Base-by-base conservation (phyloP, 2,329 filamentous ascomycete species). In the Hymenoscyphus occultus region DNA sequence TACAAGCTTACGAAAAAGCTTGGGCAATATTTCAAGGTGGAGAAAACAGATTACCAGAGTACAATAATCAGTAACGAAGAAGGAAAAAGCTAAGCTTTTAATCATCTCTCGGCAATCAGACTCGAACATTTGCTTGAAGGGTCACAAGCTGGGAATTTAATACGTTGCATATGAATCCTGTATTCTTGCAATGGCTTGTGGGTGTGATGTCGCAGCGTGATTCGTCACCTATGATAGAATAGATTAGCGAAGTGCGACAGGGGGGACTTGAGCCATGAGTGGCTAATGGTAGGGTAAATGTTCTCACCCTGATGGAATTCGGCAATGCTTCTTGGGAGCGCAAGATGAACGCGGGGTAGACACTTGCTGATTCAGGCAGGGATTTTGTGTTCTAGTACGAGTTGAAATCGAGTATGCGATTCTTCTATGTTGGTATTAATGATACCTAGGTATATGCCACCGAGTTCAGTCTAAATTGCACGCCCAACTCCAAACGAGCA, bases 181-280 rank as follows among this genome's bases (percentile, higher is more conserved):
- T 54, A 28, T 54, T 54, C 48, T 22, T 54, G 48, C 31, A n/a
- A 32, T 54, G 28, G 13, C 35, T 59, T 32, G 42, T 60, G 22
- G 42, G 60, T 56, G 28, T 54, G 7, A 39, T 39, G 13, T 54
- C 13, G 5, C 16, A 42, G 10, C 39, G 28, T 63, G n/a, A 63
- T 32, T 64, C 58, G 62, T 45, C 35, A 22, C 60, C 62, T 64
- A 64, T 63, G 62, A 58, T 13, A 60, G 39, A 61, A 64, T 56
- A 59, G 42, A 56, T 19, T 42, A 64, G 48, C 62, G 58, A 64
- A 45, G 58, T 42, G 31, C 31, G 31, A 48, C 31, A 59, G 19
- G 56, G 28, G 28, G 22, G 59, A 9, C 7, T 28, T 48, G 42
- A 61, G 22, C 35, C n/a, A 22, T 51, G 28, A 28, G 19, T 19